Base-by-base conservation (phyloP, 2,329 filamentous ascomycete species). In the Myriosclerotinia curreyana region DNA sequence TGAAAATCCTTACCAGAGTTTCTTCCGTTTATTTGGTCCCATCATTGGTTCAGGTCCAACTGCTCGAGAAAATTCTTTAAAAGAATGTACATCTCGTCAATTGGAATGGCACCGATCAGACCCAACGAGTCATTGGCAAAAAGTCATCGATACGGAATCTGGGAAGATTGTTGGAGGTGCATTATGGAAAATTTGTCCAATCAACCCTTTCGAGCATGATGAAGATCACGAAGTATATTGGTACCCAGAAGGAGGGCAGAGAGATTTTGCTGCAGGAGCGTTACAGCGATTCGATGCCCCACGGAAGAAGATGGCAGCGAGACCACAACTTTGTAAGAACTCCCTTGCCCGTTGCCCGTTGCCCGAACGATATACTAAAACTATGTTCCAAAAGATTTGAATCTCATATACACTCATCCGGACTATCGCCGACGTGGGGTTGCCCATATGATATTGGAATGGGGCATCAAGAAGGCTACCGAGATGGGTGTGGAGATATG, bases 361-460 rank as follows among this genome's bases (percentile, higher is more conserved):
- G 22, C 22, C 46, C 14, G 46, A n/a, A 28, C 58, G 22, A 12
- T 49, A 38, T 6, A 38, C 36, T 11, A 38, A 38, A 38, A 11
- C 36, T 2, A 38, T 31, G 28, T 31, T 38, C 1, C 36, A 11
- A 17, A 17, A 62, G 60, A 62, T 46, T 28, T 62, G 49, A 62
- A 62, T 54, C 53, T 62, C 46, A 66, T 66, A 44, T 54, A 48
- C 49, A 51, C 66, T 5, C 42, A 40, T 20, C 64, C 64, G 36
- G 56, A 54, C 44, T 64, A 56, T 51, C 53, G 66, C 55, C 34
- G 56, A 17, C 55, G 46, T 15, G 67, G 64, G 2, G 46, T 60
- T 14, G 62, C 6, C 5, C 36, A 46, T 46, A 52, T 62, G 48
- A 62, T 62, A 5, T n/a, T 62, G 60, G 11, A 62, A 28, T 55